Evolutionary conservation across 2,329 filamentous ascomycete species (phyloP), one percentile per base, ranked within the genome.

Genomic region (Acarospora socialis): DNA sequence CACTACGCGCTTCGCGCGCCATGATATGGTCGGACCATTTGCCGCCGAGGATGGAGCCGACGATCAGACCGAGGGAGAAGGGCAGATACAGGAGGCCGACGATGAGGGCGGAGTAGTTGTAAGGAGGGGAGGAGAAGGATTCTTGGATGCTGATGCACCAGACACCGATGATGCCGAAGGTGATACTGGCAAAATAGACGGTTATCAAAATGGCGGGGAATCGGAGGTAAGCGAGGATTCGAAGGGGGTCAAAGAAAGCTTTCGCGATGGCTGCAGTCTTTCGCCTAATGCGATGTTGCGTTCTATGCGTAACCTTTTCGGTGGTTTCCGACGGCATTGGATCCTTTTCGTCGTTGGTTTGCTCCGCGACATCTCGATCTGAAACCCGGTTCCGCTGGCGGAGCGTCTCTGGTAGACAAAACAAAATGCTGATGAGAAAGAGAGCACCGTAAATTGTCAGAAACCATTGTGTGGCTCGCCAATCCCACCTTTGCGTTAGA

Each of bases 11-110:
- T 39, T 55, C 52, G 8, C 53, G 46, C n/a, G 47, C 41, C 54
- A 57, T 58, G 39, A 57, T 56, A 3, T 42, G 33, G 34, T 58
- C 55, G 4, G 54, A 47, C 55, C 54, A 56, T 15, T 43, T 43
- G 1, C 55, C 55, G 17, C 55, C 54, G 22, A 55, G 46, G 5
- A 57, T 41, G 10, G 45, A 48, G 1, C 48, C 46, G 3, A 57
- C 29, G 30, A 56, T 48, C 39, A 55, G 56, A 14, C 55, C 55
- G n/a, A 51, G 34, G 5, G 47, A 48, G 38, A 51, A 54, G 6
- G 54, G 53, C 5, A 58, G 46, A 42, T 57, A 59, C 8, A 55
- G 40, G 0, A 53, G 40, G 4, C 55, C 55, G 7, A 58, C 42
- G 23, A 57, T 52, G 35, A 55, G 49, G 5, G 43, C 43, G 26